phyloP scores from a whole-genome alignment of 164 flowering plant species.

The Umbilicus rupestris region DNA sequence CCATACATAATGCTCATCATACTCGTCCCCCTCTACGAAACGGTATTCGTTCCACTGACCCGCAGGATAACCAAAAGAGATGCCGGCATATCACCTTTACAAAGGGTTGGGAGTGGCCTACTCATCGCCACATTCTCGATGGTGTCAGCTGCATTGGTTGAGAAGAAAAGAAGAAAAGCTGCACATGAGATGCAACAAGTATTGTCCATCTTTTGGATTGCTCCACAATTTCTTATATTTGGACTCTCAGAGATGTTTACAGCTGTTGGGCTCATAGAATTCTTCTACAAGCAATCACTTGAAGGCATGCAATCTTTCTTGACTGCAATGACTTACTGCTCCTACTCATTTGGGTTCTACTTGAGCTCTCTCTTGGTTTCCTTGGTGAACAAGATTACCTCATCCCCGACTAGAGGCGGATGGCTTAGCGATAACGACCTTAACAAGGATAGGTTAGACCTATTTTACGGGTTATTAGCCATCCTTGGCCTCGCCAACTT shows the following conservation, averaged over 20 bases:
- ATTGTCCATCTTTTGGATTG: conserved; percentile 52
- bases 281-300: conserved; percentile 52
- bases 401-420: conserved; percentile 21
- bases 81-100: conserved; percentile 60
- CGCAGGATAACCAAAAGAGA: conserved; percentile 38
- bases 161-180: conserved; percentile 38
- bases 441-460: conserved; percentile 55
- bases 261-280: conserved; percentile 63
- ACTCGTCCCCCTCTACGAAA: conserved; percentile 67
- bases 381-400: conserved; percentile 45
- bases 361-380: conserved; percentile 57
- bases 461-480: conserved; percentile 66
- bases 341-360: conserved; percentile 65
- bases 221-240: conserved; percentile 53
- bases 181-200: conserved; percentile 16
- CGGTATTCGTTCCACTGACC: conserved; percentile 44
- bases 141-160: conserved; percentile 64
- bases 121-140: conserved; percentile 59
- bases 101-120: conserved; percentile 60
- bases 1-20: conserved; percentile 59
- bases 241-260: conserved; percentile 74
- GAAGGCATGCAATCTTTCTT: conserved; percentile 64
- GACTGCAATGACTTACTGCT: conserved; percentile 62
- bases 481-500: conserved; percentile 50
- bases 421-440: conserved; percentile 61